Evolutionary conservation across 768 basidiomycete species (phyloP).

Genomic region (Psilocybe subaeruginosa): DNA sequence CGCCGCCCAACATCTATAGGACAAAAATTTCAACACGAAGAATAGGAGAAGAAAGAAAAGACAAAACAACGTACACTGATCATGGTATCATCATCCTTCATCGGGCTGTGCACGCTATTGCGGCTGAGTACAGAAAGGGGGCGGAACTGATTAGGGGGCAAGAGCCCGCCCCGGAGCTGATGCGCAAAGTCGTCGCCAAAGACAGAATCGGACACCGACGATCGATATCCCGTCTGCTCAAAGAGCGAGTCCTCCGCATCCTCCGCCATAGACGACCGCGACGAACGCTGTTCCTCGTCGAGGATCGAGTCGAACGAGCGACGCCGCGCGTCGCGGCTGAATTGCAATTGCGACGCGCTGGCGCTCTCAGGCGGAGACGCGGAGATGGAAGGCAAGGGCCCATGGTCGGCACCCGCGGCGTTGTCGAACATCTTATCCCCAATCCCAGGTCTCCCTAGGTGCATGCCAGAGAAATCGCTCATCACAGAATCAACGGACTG

Average conservation of each 20-base stretch:
- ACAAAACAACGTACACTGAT: constrained; percentile 56
- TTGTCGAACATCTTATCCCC: constrained; percentile 90
- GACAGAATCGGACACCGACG: constrained; percentile 58
- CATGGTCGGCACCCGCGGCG: constrained; percentile 28
- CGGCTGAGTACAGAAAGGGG: constrained; percentile 54
- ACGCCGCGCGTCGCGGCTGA: neutral
- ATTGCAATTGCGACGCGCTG: constrained; percentile 19
- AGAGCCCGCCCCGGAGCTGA: constrained; percentile 31
- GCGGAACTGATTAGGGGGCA: constrained; percentile 59
- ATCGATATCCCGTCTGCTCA: constrained; percentile 60
- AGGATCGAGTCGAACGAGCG: constrained; percentile 65
- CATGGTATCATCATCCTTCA: constrained; percentile 81
- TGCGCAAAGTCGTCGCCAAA: constrained; percentile 56
- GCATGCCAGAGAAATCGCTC: constrained; percentile 61
- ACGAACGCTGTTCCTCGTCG: constrained; percentile 33
- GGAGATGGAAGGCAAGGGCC: constrained; percentile 63
- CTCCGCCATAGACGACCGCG: constrained; percentile 31
- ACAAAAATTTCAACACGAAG: neutral
- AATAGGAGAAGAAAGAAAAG: constrained; percentile 3
- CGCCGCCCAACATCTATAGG: constrained; percentile 79
- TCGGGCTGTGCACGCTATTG: constrained; percentile 45
- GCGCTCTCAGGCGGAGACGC: constrained; percentile 61
- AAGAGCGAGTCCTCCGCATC: constrained; percentile 61
- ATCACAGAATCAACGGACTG: constrained; percentile 64
- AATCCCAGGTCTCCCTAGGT: constrained; percentile 70